Conservation (phyloP, 768 basidiomycete genomes). For the Mycena sanguinolenta region DNA sequence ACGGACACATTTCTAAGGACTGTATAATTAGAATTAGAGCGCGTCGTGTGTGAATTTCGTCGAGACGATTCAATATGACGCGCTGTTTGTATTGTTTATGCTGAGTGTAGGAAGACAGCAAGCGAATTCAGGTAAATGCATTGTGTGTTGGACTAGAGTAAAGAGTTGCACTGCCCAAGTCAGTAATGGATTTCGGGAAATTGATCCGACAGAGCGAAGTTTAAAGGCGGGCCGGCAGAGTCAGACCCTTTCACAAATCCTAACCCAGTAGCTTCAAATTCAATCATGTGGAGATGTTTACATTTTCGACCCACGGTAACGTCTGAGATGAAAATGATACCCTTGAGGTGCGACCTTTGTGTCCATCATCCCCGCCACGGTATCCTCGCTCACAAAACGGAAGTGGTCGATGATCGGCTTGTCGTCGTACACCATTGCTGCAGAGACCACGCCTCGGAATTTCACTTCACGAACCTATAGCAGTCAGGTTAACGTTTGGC, state of each 20-base stretch:
- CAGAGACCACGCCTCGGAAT: constrained; percentile 18
- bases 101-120: too few species aligned
- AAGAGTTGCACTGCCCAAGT: too few species aligned
- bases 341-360: background rate
- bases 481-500: too few species aligned
- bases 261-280: too few species aligned
- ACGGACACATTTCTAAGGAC: constrained; percentile 12
- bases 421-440: constrained; percentile 27
- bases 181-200: too few species aligned
- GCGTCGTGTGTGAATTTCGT: constrained; percentile 1
- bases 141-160: too few species aligned
- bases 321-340: constrained; percentile 22
- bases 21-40: constrained; percentile 11
- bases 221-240: too few species aligned
- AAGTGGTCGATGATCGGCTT: constrained; percentile 26
- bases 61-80: background rate
- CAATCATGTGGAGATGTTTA: background rate
- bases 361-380: constrained; percentile 21
- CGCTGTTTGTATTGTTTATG: constrained; percentile 12
- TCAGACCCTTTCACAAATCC: too few species aligned
- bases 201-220: too few species aligned
- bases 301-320: background rate
- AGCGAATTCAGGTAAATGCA: too few species aligned
- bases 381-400: constrained; percentile 23
- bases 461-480: constrained; percentile 17